phyloP scores from a whole-genome alignment of 2,329 filamentous ascomycete species.

The Drechslerella stenobrocha region DNA sequence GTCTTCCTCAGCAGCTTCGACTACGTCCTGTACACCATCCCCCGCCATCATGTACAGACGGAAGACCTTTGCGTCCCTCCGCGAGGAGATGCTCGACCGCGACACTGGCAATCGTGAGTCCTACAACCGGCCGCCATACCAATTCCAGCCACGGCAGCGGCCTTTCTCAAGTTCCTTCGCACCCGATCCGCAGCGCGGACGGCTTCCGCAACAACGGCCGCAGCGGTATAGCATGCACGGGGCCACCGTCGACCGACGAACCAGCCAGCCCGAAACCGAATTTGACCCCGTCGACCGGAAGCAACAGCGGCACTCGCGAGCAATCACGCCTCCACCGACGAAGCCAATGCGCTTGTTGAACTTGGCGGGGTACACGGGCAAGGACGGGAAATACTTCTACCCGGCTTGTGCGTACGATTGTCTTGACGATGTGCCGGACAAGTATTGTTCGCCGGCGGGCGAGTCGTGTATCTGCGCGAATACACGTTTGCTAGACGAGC shows the following conservation, averaged over 20 bases:
- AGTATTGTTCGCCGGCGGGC: background rate
- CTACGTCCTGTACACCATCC: background rate
- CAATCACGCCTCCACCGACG: conserved; percentile 7
- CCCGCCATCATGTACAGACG: conserved; percentile 2
- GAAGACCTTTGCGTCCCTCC: conserved; percentile 6
- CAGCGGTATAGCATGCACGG: conserved; percentile 2
- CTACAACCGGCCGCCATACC: background rate
- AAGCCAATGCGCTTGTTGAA: conserved; percentile 30
- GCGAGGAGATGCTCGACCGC: background rate
- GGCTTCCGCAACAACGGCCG: background rate
- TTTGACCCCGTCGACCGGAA: background rate
- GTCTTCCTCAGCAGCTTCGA: background rate
- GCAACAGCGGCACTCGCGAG: conserved; percentile 8
- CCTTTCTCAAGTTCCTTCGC: background rate
- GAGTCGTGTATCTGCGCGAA: conserved; percentile 24
- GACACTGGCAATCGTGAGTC: background rate
- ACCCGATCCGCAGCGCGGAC: background rate
- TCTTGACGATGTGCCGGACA: background rate
- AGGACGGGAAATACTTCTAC: conserved; percentile 21
- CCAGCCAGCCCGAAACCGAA: conserved; percentile 3
- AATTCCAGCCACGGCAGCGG: background rate
- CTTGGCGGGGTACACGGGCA: conserved; percentile 28
- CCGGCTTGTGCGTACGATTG: conserved; percentile 20
- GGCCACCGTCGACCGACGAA: conserved; percentile 2
- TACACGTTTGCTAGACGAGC: conserved; percentile 28